phyloP scores from a whole-genome alignment of 139 green algal genomes.

The Coccomyxa sp. region DNA sequence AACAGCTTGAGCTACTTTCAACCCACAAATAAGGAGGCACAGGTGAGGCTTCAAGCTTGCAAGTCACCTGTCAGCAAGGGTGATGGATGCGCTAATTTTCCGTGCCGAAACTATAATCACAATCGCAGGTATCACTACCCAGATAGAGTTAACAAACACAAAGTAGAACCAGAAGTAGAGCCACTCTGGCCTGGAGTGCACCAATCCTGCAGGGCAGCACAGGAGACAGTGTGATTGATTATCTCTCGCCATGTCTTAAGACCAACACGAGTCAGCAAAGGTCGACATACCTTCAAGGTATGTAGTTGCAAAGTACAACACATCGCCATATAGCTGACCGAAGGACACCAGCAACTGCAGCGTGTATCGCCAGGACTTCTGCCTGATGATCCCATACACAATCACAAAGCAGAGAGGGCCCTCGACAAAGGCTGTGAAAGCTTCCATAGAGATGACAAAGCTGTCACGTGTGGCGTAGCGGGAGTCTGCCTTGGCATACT shows the following conservation, averaged over 20 bases:
- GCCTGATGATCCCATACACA: conserved; percentile 35
- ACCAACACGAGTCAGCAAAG: background rate
- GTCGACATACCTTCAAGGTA: conserved; percentile 52
- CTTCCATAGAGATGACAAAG: conserved; percentile 84
- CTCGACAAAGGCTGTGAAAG: conserved; percentile 75
- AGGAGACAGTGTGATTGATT: background rate
- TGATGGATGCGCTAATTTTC: background rate
- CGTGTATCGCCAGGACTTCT: conserved; percentile 52
- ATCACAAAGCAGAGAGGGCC: conserved; percentile 68
- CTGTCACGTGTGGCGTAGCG: conserved; percentile 79
- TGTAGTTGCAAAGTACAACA: conserved; percentile 84
- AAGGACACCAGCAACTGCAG: conserved; percentile 68
- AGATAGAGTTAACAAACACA: conserved; percentile 66
- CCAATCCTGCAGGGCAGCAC: conserved; percentile 24
- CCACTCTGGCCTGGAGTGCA: conserved; percentile 59
- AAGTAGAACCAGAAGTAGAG: conserved; percentile 95
- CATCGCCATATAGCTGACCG: conserved; percentile 86
- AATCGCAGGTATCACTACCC: conserved; percentile 57
- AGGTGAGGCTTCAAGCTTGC: too few relatives aligned
- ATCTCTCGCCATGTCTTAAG: background rate
- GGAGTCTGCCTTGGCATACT: conserved; percentile 86
- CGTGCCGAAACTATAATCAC: background rate
- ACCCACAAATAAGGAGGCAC: too few relatives aligned
- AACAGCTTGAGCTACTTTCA: too few relatives aligned
- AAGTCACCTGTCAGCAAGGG: background rate